phyloP scores from a whole-genome alignment of 345 rosid genomes.

The Arabis hirsuta region DNA sequence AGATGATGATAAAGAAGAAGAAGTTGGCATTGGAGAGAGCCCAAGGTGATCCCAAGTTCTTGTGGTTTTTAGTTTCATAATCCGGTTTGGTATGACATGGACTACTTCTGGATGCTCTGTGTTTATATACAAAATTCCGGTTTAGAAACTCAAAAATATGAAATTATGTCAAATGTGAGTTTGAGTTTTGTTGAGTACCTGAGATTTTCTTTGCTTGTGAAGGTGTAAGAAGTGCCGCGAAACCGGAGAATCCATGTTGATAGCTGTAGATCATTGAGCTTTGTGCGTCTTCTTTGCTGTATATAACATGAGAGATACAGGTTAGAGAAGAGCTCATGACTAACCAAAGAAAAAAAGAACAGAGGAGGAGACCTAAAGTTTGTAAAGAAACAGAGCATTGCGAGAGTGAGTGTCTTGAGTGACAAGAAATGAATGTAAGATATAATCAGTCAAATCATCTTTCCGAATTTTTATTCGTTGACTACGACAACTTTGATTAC shows the following conservation, averaged over 20 bases:
- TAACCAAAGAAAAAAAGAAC: not conserved
- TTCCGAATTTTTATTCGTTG: not conserved
- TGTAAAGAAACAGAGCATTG: slow-evolving; percentile 20
- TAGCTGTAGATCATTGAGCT: slow-evolving; percentile 58
- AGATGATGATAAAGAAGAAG: slow-evolving; percentile 21
- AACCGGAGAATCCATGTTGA: slow-evolving; percentile 56
- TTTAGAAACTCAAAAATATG: not conserved
- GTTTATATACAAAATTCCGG: not conserved
- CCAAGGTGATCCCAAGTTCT: slow-evolving; percentile 55
- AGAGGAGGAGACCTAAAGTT: not conserved
- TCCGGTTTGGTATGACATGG: slow-evolving; percentile 46
- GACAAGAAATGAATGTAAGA: slow-evolving; percentile 2
- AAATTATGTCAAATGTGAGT: not conserved
- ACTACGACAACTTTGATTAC: not conserved
- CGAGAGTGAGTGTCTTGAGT: not conserved
- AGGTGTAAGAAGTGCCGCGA: slow-evolving; percentile 56
- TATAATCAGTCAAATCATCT: not conserved
- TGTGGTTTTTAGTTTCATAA: slow-evolving; percentile 51
- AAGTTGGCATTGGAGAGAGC: slow-evolving; percentile 40
- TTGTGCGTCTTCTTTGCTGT: slow-evolving; percentile 50
- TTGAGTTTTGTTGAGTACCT: slow-evolving; percentile 34
- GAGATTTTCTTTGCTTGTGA: slow-evolving; percentile 49
- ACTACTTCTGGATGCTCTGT: slow-evolving; percentile 50
- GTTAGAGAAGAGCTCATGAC: not conserved
- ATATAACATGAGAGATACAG: slow-evolving; percentile 15